phyloP scores from a whole-genome alignment of 441 rosid species.

The Jatropha multifida region DNA sequence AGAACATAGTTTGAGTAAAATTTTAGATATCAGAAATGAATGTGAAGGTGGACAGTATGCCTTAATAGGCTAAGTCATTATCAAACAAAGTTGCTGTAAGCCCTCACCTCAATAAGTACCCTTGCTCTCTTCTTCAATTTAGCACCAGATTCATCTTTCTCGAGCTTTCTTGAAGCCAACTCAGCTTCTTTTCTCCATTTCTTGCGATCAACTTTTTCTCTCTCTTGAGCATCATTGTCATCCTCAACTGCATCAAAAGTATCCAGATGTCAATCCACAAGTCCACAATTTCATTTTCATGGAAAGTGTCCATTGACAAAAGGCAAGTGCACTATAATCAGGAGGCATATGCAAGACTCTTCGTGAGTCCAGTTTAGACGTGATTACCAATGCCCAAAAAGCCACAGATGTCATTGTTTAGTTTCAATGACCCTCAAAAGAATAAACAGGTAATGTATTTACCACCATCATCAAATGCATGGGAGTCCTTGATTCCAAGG shows the following conservation, averaged over 20 bases:
- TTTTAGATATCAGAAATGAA: not conserved
- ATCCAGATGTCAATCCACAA: not conserved
- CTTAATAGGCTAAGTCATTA: not conserved
- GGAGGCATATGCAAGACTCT: not conserved
- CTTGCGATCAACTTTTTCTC: constrained; percentile 36
- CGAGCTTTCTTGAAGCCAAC: constrained; percentile 33
- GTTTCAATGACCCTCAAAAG: not conserved
- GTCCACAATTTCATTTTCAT: not conserved
- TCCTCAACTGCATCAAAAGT: constrained; percentile 23
- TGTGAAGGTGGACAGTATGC: not conserved
- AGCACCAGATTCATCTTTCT: constrained; percentile 35
- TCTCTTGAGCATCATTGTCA: constrained; percentile 37
- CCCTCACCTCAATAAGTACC: constrained; percentile 66
- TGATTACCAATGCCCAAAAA: not conserved
- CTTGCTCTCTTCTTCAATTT: constrained; percentile 61
- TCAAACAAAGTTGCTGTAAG: not conserved
- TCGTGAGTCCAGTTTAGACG: not conserved
- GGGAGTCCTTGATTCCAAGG: constrained; percentile 30
- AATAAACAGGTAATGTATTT: constrained; percentile 6
- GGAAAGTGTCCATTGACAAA: not conserved
- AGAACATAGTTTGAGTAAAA: not conserved
- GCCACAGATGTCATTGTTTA: not conserved
- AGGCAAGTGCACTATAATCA: not conserved
- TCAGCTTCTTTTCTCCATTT: constrained; percentile 39
- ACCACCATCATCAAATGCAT: constrained; percentile 34